Conservation (phyloP, 805 yeast genomes). For the Saccharomyces eubayanus region DNA sequence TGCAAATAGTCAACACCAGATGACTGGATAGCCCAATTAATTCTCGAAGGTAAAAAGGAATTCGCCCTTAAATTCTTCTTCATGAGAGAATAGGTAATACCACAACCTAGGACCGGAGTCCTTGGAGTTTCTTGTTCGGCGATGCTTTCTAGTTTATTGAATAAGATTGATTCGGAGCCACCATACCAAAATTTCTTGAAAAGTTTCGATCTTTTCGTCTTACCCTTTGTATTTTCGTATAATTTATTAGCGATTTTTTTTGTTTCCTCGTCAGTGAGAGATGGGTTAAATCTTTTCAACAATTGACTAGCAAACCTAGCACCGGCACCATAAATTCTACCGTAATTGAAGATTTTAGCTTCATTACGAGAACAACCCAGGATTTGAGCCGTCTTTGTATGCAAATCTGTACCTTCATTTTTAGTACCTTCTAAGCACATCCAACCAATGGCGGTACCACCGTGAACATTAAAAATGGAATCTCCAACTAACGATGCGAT, state of each 20-base stretch:
- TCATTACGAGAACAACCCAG: constrained; percentile 83
- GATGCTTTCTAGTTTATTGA: constrained; percentile 78
- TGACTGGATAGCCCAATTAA: constrained; percentile 97
- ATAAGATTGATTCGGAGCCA: constrained; percentile 88
- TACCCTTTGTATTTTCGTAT: constrained; percentile 81
- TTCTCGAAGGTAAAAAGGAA: constrained; percentile 76
- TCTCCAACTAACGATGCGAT: constrained; percentile 94
- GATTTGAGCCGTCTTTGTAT: constrained; percentile 85
- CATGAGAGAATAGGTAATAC: constrained; percentile 78
- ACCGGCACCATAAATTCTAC: constrained; percentile 97
- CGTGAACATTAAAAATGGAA: constrained; percentile 79
- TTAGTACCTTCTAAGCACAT: constrained; percentile 97
- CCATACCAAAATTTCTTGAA: constrained; percentile 57
- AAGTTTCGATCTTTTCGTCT: constrained; percentile 28
- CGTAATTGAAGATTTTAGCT: constrained; percentile 93
- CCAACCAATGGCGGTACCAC: constrained; percentile 97
- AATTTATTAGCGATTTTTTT: constrained; percentile 51
- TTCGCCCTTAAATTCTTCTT: constrained; percentile 55
- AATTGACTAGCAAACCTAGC: constrained; percentile 79
- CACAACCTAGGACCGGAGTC: constrained; percentile 90
- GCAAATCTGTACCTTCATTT: constrained; percentile 84
- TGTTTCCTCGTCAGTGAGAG: constrained; percentile 59
- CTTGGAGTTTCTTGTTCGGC: constrained; percentile 74
- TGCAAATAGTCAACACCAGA: constrained; percentile 97
- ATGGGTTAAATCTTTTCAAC: constrained; percentile 74